phyloP scores from a whole-genome alignment of 2,329 filamentous ascomycete species.

The Fusarium virguliforme region DNA sequence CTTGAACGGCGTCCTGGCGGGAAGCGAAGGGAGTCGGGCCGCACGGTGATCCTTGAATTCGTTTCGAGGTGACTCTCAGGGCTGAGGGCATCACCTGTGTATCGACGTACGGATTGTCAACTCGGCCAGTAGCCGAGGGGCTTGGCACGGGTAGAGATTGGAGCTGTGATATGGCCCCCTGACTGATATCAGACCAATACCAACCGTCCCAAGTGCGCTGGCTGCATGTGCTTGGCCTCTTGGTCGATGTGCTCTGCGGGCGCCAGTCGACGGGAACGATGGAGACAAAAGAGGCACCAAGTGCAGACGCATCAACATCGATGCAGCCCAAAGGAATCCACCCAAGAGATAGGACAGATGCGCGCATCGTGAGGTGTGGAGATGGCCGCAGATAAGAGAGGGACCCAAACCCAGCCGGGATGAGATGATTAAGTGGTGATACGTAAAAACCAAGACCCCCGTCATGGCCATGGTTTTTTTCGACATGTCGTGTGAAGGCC shows the following conservation, averaged over 20 bases:
- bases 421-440: constrained; percentile 26
- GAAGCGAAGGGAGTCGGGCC: constrained; percentile 26
- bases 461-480: constrained; percentile 1
- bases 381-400: constrained; percentile 37
- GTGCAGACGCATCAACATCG: background rate
- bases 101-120: constrained; percentile 3
- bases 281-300: background rate
- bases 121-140: constrained; percentile 1
- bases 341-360: constrained; percentile 39
- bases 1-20: constrained; percentile 7
- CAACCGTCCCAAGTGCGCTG: background rate
- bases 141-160: constrained; percentile 11
- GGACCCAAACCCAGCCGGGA: constrained; percentile 8
- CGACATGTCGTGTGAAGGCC: constrained; percentile 11
- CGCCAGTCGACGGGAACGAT: constrained; percentile 15
- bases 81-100: constrained; percentile 10
- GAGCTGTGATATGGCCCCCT: constrained; percentile 9
- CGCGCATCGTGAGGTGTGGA: constrained; percentile 38
- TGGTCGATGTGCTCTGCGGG: constrained; percentile 1
- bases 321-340: constrained; percentile 5
- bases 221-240: constrained; percentile 7
- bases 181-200: constrained; percentile 7
- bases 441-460: constrained; percentile 19
- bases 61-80: constrained; percentile 6
- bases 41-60: constrained; percentile 22